Evolutionary conservation across 805 yeast species (phyloP).

Genomic region (Suhomyces pyralidae): DNA sequence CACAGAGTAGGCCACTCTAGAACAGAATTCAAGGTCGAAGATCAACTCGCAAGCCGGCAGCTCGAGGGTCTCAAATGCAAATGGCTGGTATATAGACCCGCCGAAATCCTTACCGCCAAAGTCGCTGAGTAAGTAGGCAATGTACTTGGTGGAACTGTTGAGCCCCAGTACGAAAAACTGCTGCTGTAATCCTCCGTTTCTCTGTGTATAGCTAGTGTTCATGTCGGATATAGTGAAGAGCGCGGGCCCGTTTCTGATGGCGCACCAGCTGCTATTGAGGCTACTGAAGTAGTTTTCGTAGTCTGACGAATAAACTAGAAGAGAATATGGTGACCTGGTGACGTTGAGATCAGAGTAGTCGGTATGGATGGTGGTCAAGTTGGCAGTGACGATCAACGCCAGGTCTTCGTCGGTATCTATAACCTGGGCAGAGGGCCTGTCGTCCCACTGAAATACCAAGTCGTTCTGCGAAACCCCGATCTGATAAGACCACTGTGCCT

Average conservation of each 20-base stretch:
- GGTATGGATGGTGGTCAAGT: conserved; percentile 26
- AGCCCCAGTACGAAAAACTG: conserved; percentile 63
- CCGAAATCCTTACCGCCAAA: conserved; percentile 45
- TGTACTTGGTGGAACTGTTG: conserved; percentile 57
- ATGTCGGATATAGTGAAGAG: conserved; percentile 20
- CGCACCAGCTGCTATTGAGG: conserved; percentile 66
- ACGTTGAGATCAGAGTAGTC: conserved; percentile 15
- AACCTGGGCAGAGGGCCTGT: conserved; percentile 49
- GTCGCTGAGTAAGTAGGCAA: conserved; percentile 60
- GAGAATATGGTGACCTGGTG: conserved; percentile 28
- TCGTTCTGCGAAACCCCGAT: conserved; percentile 64
- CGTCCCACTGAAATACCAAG: conserved; percentile 69
- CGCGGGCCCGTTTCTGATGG: conserved; percentile 55
- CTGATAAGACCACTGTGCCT: conserved; percentile 57
- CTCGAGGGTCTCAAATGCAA: conserved; percentile 55
- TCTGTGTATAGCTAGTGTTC: conserved; percentile 36
- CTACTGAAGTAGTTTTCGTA: conserved; percentile 32
- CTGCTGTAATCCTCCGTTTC: conserved; percentile 52
- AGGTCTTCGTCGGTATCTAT: conserved; percentile 71
- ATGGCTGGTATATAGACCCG: conserved; percentile 59
- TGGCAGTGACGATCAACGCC: conserved; percentile 63
- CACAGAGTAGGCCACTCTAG: conserved; percentile 80
- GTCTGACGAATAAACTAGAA: conserved; percentile 49
- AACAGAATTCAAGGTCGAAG: conserved; percentile 73
- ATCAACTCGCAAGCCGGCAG: conserved; percentile 66